Conservation (phyloP, 495 filamentous ascomycete species). For the Astrothelium subdiscretum region DNA sequence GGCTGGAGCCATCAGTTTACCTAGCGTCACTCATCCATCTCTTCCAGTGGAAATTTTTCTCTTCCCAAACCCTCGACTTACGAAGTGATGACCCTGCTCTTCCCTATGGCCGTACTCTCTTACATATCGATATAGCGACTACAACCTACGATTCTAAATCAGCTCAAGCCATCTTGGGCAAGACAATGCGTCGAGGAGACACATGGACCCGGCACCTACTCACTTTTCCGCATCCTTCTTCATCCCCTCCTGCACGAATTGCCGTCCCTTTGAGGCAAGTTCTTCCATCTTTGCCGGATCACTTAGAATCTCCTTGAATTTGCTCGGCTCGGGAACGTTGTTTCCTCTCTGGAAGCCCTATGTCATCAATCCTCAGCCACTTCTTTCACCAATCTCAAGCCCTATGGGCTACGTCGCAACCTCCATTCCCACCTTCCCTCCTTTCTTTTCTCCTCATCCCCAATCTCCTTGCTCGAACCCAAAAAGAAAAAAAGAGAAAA, state of each 20-base stretch:
- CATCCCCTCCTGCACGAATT: constrained; percentile 46
- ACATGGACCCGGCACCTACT: not conserved
- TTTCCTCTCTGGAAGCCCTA: constrained; percentile 53
- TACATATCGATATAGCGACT: not conserved
- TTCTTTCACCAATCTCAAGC: not conserved
- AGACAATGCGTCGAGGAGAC: no score
- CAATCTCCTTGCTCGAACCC: no score
- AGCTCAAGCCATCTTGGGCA: no score
- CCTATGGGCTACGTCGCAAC: not conserved
- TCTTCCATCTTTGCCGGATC: constrained; percentile 51
- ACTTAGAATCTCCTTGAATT: constrained; percentile 53
- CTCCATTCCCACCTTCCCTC: not conserved
- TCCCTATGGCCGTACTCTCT: no score
- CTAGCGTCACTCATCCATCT: not conserved
- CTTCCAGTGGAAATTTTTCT: not conserved
- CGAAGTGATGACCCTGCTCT: not conserved
- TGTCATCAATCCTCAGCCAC: not conserved
- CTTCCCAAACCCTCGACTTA: not conserved
- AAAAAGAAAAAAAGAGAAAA: not conserved
- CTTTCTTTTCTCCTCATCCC: not conserved
- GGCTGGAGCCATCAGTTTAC: no score
- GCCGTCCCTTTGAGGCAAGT: constrained; percentile 43
- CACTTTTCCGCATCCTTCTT: constrained; percentile 48
- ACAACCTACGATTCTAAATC: not conserved
- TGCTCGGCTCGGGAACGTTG: constrained; percentile 61